A percentile compares a stretch with the other conserved stretches of the same genome.
Evolutionary conservation across 2,329 filamentous ascomycete genomes (phyloP).

Genomic region (Cladosporium halotolerans): DNA sequence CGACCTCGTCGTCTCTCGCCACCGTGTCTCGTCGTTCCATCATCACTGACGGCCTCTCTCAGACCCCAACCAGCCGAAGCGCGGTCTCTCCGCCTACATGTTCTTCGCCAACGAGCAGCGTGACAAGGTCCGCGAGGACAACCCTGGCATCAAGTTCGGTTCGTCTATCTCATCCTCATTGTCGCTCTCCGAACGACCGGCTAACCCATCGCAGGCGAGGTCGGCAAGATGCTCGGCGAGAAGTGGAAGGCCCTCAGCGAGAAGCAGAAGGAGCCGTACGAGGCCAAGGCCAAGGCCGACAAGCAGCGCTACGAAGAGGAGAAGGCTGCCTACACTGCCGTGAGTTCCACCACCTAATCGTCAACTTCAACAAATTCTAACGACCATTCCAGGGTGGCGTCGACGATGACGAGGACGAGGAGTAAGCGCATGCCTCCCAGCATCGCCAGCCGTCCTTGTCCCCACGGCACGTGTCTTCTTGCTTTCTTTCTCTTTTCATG

Average conservation of each 20-base stretch:
- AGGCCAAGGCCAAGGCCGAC: slow-evolving; percentile 91
- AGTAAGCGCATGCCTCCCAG: slow-evolving; percentile 13
- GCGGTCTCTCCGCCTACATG: slow-evolving; percentile 99
- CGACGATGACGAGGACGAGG: slow-evolving; percentile 34
- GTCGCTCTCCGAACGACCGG: too few species aligned
- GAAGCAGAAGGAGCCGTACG: slow-evolving; percentile 87
- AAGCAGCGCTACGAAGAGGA: slow-evolving; percentile 99
- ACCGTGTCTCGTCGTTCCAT: not conserved
- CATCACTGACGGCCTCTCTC: slow-evolving; percentile 16
- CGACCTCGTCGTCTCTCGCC: not conserved
- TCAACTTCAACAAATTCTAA: slow-evolving; percentile 14
- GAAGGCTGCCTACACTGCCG: slow-evolving; percentile 81
- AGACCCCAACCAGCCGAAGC: slow-evolving; percentile 99
- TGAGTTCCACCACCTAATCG: slow-evolving; percentile 43
- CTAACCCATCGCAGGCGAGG: slow-evolving; percentile 58
- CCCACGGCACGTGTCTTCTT: not conserved
- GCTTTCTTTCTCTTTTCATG: slow-evolving; percentile 7
- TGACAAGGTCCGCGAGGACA: slow-evolving; percentile 95
- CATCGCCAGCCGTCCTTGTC: not conserved
- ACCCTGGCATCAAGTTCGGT: slow-evolving; percentile 96
- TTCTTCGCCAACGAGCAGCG: slow-evolving; percentile 99
- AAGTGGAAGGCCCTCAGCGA: slow-evolving; percentile 96
- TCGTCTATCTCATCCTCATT: slow-evolving; percentile 31
- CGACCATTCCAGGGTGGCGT: slow-evolving; percentile 22
- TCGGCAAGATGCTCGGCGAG: slow-evolving; percentile 96